A percentile compares a stretch with the other conserved stretches of the same genome.
Conservation (phyloP, 805 yeast species). For the Brettanomyces sp. region DNA sequence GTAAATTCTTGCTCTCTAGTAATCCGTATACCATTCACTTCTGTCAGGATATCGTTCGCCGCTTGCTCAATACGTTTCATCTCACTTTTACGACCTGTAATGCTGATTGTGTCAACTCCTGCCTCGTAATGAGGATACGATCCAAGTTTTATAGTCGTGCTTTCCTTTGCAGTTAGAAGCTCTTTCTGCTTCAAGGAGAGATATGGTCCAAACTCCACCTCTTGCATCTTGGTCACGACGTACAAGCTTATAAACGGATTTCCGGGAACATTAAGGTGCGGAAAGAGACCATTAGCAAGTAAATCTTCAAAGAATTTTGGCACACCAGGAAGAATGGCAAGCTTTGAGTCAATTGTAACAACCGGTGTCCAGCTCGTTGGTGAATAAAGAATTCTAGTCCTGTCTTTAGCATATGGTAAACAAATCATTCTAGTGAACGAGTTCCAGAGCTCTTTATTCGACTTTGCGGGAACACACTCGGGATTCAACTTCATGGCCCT, state of each 20-base stretch:
- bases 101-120: constrained; percentile 60
- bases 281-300: constrained; percentile 33
- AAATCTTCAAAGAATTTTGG: constrained; percentile 62
- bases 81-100: constrained; percentile 47
- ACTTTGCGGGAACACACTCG: constrained; percentile 20
- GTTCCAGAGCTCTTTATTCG: constrained; percentile 31
- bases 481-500: constrained; percentile 45
- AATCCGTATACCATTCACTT: constrained; percentile 41
- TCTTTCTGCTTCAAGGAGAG: constrained; percentile 44
- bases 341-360: constrained; percentile 53
- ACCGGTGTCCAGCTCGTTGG: constrained; percentile 76
- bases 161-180: constrained; percentile 5
- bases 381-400: constrained; percentile 38
- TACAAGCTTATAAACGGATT: constrained; percentile 36
- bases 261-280: constrained; percentile 25
- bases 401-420: constrained; percentile 36
- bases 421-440: constrained; percentile 78
- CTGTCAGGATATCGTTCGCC: constrained; percentile 30
- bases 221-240: constrained; percentile 53
- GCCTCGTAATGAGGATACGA: constrained; percentile 73
- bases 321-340: constrained; percentile 75
- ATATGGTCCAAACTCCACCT: constrained; percentile 57
- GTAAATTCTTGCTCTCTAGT: constrained; percentile 45
- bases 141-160: constrained; percentile 53
- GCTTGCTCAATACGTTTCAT: constrained; percentile 30